Evolutionary conservation across 106 monocot species (phyloP), one percentile per base, ranked within the genome.

Genomic region (Alisma plantagoaquatica): DNA sequence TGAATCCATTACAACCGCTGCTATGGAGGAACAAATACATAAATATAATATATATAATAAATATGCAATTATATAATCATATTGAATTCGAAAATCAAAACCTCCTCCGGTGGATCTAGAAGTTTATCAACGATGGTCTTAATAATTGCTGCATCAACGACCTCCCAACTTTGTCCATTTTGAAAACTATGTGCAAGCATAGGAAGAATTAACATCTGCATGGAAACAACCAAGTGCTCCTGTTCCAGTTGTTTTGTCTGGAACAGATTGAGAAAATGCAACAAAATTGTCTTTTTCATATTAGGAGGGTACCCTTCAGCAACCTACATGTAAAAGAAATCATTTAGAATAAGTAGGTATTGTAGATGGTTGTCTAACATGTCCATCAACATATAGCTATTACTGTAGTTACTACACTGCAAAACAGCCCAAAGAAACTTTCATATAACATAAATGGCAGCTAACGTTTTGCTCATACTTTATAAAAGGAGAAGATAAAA

Each of bases 81-180:
- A 58, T 10, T 16, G 16, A 22, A 2, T 43, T 58, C 56, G 5
- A 51, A 10, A 53, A 14, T 19, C 21, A 33, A 51, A 10, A 98
- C 98, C 89, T 98, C 98, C 66, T 98, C 98, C 20, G 98, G 98
- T 49, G 98, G 98, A 65, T 98, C 98, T 47, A 98, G 78, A 78
- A 98, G 90, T 57, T 90, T 85, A 35, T 98, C 98, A 56, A 98
- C 90, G 54, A 98, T 86, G 32, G 98, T 98, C 64, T 90, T 98
- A 56, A 98, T 75, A 57, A 82, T 82, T 44, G 62, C 47, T 57
- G 78, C 49, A 49, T 98, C 98, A 71, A 98, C 82, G 69, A 98
- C 98, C 58, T 98, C 98, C 78, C 85, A 90, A 53, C 76, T 90
- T 72, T 90, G 85, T 27, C 61, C 71, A 79, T 82, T 98, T 61